phyloP scores from a whole-genome alignment of 1,284 basidiomycete genomes.

The Moesziomyces antarcticus region DNA sequence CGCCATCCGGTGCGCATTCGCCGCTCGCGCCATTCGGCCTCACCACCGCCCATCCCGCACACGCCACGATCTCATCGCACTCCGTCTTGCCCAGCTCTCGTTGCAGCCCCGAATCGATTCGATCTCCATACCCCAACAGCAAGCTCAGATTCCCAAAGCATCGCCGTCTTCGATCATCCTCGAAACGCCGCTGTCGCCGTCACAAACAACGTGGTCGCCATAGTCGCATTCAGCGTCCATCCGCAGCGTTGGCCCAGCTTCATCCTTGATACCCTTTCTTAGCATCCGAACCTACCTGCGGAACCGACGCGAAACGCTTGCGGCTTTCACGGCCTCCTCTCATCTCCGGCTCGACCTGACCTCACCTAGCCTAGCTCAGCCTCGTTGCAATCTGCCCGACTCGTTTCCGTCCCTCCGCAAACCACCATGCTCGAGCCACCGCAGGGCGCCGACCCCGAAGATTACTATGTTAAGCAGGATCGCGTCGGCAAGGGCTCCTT shows the following conservation, averaged over 20 bases:
- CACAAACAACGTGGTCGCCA: too few relatives aligned
- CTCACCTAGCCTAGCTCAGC: background rate
- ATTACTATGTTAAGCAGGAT: slow-evolving; percentile 88
- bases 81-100: slow-evolving; percentile 1
- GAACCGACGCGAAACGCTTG: too few relatives aligned
- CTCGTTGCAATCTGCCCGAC: background rate
- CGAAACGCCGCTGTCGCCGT: too few relatives aligned
- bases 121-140: background rate
- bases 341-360: too few relatives aligned
- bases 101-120: background rate
- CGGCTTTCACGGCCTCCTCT: too few relatives aligned
- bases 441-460: slow-evolving; percentile 58
- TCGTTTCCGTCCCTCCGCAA: background rate
- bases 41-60: background rate
- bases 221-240: too few relatives aligned
- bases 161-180: background rate
- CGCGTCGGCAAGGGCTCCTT: slow-evolving; percentile 75
- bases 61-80: background rate
- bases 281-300: background rate
- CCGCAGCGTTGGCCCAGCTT: background rate
- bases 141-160: background rate
- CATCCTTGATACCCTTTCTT: background rate
- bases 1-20: too few relatives aligned
- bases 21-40: too few relatives aligned
- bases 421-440: slow-evolving; percentile 42